A percentile compares a stretch with the other conserved stretches of the same genome.
phyloP scores from a whole-genome alignment of 208 protist species.

The Leishmania tropica region DNA sequence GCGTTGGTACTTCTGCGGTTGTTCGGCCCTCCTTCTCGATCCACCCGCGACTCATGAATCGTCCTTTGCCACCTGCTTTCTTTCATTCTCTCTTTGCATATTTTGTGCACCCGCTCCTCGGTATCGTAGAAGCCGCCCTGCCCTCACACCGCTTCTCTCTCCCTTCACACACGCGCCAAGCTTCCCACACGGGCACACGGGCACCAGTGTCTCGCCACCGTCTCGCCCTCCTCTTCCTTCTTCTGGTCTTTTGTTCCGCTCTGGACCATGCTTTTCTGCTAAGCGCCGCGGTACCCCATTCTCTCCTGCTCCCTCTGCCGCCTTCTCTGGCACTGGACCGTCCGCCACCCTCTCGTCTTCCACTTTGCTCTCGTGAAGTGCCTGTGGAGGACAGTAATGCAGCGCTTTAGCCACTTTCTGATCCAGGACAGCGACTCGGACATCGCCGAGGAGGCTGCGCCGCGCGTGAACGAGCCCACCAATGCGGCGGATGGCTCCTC shows the following conservation, averaged over 20 bases:
- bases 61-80: background rate
- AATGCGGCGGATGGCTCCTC: constrained; percentile 7
- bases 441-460: constrained; percentile 31
- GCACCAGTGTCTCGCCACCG: background rate
- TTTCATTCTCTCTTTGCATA: background rate
- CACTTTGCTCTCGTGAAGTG: background rate
- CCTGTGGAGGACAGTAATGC: constrained; percentile 15
- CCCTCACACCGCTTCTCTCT: background rate
- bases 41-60: background rate
- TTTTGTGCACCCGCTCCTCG: background rate
- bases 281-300: background rate
- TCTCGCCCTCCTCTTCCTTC: background rate
- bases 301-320: background rate
- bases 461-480: background rate
- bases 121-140: background rate
- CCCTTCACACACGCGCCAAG: background rate
- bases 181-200: background rate
- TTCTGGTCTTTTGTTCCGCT: background rate
- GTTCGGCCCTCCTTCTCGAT: background rate
- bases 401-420: constrained; percentile 52
- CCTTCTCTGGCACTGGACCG: background rate
- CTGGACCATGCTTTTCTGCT: background rate
- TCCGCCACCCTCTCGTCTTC: background rate
- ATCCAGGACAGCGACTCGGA: constrained; percentile 69
- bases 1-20: background rate